Evolutionary conservation across 768 basidiomycete genomes (phyloP).

Genomic region (Strobilomyces echinocephalus): DNA sequence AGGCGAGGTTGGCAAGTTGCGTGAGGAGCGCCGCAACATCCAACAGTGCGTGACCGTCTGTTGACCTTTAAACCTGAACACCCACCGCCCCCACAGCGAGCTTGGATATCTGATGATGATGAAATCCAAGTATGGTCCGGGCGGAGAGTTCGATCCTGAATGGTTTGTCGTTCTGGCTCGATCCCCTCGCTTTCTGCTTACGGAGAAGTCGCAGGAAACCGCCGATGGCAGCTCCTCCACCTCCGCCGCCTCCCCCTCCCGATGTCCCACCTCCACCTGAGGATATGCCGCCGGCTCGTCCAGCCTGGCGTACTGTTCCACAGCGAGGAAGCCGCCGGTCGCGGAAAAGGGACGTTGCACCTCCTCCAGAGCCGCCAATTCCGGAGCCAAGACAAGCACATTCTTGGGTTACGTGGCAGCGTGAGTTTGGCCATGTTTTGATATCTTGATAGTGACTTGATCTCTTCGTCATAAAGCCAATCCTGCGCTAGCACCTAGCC

Average conservation of each 20-base stretch:
- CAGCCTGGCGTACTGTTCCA: slow-evolving; percentile 60
- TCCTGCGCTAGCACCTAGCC: slow-evolving; percentile 51
- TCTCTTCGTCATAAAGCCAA: slow-evolving; percentile 43
- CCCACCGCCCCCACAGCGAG: slow-evolving; percentile 45
- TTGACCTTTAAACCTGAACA: neutral
- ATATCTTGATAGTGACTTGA: slow-evolving; percentile 5
- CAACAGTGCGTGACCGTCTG: slow-evolving; percentile 57
- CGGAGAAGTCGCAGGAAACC: slow-evolving; percentile 39
- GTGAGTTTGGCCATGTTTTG: slow-evolving; percentile 39
- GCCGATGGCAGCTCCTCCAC: slow-evolving; percentile 33
- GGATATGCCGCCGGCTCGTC: slow-evolving; percentile 42
- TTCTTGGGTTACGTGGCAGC: slow-evolving; percentile 66
- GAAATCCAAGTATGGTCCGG: slow-evolving; percentile 76
- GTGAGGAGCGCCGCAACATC: slow-evolving; percentile 70
- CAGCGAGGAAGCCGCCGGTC: slow-evolving; percentile 34
- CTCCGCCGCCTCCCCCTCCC: slow-evolving; percentile 43
- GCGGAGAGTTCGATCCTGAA: slow-evolving; percentile 80
- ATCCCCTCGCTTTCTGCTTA: neutral
- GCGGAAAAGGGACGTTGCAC: slow-evolving; percentile 44
- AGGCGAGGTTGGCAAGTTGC: slow-evolving; percentile 76
- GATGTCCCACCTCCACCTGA: slow-evolving; percentile 41
- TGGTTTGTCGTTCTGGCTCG: slow-evolving; percentile 45
- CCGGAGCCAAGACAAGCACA: slow-evolving; percentile 40
- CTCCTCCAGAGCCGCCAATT: slow-evolving; percentile 31
- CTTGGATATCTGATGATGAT: slow-evolving; percentile 65